phyloP scores from a whole-genome alignment of 2,329 filamentous ascomycete species.

The Aspergillus quadricinctus region DNA sequence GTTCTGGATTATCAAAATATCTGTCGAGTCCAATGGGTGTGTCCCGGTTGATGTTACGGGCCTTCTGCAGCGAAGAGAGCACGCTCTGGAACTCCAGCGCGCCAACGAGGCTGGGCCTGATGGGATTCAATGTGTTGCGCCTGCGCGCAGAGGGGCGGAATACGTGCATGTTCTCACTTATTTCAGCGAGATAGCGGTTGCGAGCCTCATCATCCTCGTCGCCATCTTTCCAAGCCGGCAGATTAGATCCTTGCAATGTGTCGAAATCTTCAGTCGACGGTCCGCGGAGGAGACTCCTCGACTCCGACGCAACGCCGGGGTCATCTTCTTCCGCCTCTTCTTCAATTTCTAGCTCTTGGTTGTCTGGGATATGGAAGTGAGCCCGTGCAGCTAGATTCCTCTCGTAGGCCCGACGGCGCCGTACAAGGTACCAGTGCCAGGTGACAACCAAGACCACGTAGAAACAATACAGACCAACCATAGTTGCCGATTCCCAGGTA shows the following conservation, averaged over 20 bases:
- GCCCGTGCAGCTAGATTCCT: constrained; percentile 69
- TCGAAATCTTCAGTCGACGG: constrained; percentile 60
- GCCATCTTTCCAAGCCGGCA: constrained; percentile 46
- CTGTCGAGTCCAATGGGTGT: constrained; percentile 65
- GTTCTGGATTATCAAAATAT: constrained; percentile 62
- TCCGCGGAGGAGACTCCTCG: constrained; percentile 43
- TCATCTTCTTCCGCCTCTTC: constrained; percentile 55
- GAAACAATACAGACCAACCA: constrained; percentile 87
- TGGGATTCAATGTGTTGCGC: constrained; percentile 73
- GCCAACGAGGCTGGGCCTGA: constrained; percentile 87
- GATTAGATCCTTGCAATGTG: constrained; percentile 53
- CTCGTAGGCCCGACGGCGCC: constrained; percentile 57
- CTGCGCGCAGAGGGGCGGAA: constrained; percentile 64
- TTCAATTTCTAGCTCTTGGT: constrained; percentile 56
- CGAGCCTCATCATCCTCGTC: constrained; percentile 53
- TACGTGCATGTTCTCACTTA: constrained; percentile 90
- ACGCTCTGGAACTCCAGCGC: constrained; percentile 91
- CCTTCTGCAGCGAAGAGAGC: constrained; percentile 77
- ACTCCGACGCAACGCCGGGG: constrained; percentile 42
- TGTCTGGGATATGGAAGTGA: constrained; percentile 62
- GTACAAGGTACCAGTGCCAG: constrained; percentile 83
- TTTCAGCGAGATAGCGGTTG: constrained; percentile 67
- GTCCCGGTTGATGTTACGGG: constrained; percentile 65
- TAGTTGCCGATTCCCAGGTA: constrained; percentile 82
- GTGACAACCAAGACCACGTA: constrained; percentile 84